Evolutionary conservation across 2,329 filamentous ascomycete species (phyloP).

Genomic region (Oidium heveae): DNA sequence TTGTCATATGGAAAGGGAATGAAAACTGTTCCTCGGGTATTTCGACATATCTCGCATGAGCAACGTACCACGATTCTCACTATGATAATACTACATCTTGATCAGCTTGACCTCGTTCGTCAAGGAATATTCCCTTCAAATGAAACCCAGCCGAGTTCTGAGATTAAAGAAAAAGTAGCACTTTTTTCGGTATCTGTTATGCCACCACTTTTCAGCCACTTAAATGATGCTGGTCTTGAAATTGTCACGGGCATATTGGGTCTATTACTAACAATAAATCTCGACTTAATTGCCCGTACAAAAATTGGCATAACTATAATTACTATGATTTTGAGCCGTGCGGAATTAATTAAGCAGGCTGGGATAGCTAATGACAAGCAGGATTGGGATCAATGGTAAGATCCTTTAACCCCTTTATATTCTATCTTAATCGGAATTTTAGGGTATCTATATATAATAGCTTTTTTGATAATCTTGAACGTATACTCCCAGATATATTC

Average conservation of each 20-base stretch:
- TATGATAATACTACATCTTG: conserved; percentile 83
- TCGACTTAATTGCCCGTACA: conserved; percentile 63
- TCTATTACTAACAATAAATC: conserved; percentile 56
- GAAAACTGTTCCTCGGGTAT: conserved; percentile 82
- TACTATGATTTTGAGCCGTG: conserved; percentile 82
- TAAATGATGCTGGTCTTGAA: conserved; percentile 72
- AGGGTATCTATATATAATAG: conserved; percentile 58
- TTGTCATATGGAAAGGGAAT: conserved; percentile 89
- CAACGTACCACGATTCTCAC: conserved; percentile 89
- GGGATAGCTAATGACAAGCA: conserved; percentile 37
- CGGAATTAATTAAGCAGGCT: conserved; percentile 74
- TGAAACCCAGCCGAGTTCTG: conserved; percentile 45
- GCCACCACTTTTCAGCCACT: conserved; percentile 68
- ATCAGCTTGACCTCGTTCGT: conserved; percentile 72
- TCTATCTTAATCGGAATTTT: conserved; percentile 12
- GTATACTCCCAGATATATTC: conserved; percentile 64
- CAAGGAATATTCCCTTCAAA: conserved; percentile 50
- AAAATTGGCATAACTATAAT: conserved; percentile 73
- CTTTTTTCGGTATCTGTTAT: conserved; percentile 74
- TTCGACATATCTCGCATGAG: conserved; percentile 75
- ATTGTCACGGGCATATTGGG: conserved; percentile 80
- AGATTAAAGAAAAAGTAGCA: conserved; percentile 75
- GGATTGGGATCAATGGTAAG: conserved; percentile 62
- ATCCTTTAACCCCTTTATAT: neutral
- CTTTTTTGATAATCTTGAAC: conserved; percentile 72